Percentiles rank a stretch among this genome's conserved stretches.
Conservation (phyloP, 2,329 filamentous ascomycete genomes). For the Pleoardoris graminearum region DNA sequence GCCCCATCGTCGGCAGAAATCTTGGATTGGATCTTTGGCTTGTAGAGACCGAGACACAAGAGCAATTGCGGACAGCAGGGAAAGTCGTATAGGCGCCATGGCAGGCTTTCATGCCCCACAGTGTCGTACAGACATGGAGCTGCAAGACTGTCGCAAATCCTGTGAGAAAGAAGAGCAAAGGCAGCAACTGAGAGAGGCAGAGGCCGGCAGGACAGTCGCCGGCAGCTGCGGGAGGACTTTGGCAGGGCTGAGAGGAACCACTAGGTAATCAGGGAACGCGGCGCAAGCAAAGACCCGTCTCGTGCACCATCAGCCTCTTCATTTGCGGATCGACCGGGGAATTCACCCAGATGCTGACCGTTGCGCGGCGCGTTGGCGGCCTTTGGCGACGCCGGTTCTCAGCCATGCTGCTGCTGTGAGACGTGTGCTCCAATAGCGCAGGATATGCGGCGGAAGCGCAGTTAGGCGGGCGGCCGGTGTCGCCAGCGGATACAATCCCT, state of each 20-base stretch:
- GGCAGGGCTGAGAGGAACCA: constrained; percentile 33
- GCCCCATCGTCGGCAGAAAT: constrained; percentile 55
- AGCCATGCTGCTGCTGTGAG: constrained; percentile 32
- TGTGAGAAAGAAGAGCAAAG: constrained; percentile 16
- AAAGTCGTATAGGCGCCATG: constrained; percentile 38
- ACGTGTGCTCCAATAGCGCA: constrained; percentile 31
- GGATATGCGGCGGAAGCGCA: constrained; percentile 14
- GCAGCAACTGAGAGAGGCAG: constrained; percentile 6
- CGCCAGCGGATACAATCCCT: constrained; percentile 13
- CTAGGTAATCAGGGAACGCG: constrained; percentile 17
- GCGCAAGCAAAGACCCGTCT: constrained; percentile 21
- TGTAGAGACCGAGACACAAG: constrained; percentile 34
- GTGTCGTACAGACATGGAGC: constrained; percentile 22
- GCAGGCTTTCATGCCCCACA: constrained; percentile 30
- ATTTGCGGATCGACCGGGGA: constrained; percentile 23
- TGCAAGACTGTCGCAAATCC: constrained; percentile 16
- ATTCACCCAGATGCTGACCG: constrained; percentile 25
- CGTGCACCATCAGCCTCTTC: constrained; percentile 13
- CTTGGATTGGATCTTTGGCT: constrained; percentile 54
- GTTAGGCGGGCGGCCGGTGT: constrained; percentile 22
- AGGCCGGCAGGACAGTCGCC: constrained; percentile 12
- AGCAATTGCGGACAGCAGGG: constrained; percentile 31
- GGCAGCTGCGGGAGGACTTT: constrained; percentile 22
- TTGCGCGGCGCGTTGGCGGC: constrained; percentile 27
- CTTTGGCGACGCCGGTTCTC: constrained; percentile 24